A percentile compares a stretch with the other conserved stretches of the same genome.
Evolutionary conservation across 2,329 filamentous ascomycete genomes (phyloP).

Genomic region (Aschersonia sp.): DNA sequence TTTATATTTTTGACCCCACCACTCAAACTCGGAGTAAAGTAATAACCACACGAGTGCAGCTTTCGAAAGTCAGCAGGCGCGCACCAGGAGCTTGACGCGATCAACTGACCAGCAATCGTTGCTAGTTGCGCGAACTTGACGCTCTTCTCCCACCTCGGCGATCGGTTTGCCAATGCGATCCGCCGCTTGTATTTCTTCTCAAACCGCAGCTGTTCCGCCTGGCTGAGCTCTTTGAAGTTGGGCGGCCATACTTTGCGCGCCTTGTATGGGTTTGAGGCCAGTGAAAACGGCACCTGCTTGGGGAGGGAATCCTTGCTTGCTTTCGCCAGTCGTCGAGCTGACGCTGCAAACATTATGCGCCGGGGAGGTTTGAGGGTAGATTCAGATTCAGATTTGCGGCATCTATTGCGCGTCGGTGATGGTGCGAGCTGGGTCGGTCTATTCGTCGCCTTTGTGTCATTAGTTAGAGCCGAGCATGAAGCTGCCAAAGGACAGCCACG

Average conservation of each 20-base stretch:
- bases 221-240: slow-evolving; percentile 53
- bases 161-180: slow-evolving; percentile 42
- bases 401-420: too few relatives aligned
- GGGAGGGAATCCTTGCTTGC: slow-evolving; percentile 13
- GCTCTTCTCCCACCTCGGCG: slow-evolving; percentile 50
- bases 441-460: too few relatives aligned
- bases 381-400: too few relatives aligned
- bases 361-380: too few relatives aligned
- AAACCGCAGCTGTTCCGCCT: slow-evolving; percentile 61
- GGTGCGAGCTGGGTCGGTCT: too few relatives aligned
- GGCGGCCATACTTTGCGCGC: slow-evolving; percentile 67
- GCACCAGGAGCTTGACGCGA: neutral
- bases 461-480: neutral
- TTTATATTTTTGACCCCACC: slow-evolving; percentile 26
- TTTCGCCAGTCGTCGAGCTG: slow-evolving; percentile 18
- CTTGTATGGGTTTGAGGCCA: slow-evolving; percentile 42
- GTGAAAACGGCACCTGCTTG: slow-evolving; percentile 14
- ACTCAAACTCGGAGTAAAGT: slow-evolving; percentile 28
- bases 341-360: slow-evolving; percentile 20
- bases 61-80: slow-evolving; percentile 4
- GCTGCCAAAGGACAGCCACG: neutral
- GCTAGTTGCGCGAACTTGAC: slow-evolving; percentile 50
- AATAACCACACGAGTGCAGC: slow-evolving; percentile 22
- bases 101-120: slow-evolving; percentile 37
- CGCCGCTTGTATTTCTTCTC: slow-evolving; percentile 68